Percentiles rank a stretch among this genome's conserved stretches.
phyloP scores from a whole-genome alignment of 495 filamentous ascomycete genomes.

The Jackrogersella minutella region DNA sequence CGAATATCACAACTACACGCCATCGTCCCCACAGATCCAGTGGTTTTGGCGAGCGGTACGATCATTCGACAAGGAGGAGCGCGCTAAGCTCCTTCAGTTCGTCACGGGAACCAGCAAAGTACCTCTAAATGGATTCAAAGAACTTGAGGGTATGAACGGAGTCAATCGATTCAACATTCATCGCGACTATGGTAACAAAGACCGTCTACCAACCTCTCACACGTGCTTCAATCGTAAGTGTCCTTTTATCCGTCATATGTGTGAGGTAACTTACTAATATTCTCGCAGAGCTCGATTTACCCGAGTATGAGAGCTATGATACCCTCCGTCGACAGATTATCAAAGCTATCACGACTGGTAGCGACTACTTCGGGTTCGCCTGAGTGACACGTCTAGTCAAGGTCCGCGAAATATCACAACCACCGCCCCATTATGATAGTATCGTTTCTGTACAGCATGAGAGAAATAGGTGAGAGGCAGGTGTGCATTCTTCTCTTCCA shows the following conservation, averaged over 20 bases:
- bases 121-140: conserved; percentile 97
- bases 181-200: conserved; percentile 97
- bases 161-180: conserved; percentile 99
- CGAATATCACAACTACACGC: conserved; percentile 97
- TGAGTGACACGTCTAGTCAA: conserved; percentile 51
- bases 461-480: conserved; percentile 18
- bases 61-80: conserved; percentile 98
- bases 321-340: conserved; percentile 83
- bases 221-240: conserved; percentile 99
- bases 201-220: conserved; percentile 93
- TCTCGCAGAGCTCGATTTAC: conserved; percentile 88
- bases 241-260: background rate
- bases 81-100: conserved; percentile 96
- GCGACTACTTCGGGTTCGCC: conserved; percentile 98
- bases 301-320: conserved; percentile 98
- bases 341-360: conserved; percentile 93
- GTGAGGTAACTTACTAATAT: conserved; percentile 46
- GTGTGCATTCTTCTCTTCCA: conserved; percentile 21
- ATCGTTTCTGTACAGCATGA: conserved; percentile 37
- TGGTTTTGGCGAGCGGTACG: conserved; percentile 99
- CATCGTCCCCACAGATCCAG: conserved; percentile 94
- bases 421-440: conserved; percentile 16
- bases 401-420: background rate
- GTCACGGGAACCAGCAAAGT: conserved; percentile 99
- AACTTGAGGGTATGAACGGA: conserved; percentile 99